A percentile compares a stretch with the other conserved stretches of the same genome.
Conservation (phyloP, 192 early-diverging fungal species). For the Jimgerdemannia flammicorona region DNA sequence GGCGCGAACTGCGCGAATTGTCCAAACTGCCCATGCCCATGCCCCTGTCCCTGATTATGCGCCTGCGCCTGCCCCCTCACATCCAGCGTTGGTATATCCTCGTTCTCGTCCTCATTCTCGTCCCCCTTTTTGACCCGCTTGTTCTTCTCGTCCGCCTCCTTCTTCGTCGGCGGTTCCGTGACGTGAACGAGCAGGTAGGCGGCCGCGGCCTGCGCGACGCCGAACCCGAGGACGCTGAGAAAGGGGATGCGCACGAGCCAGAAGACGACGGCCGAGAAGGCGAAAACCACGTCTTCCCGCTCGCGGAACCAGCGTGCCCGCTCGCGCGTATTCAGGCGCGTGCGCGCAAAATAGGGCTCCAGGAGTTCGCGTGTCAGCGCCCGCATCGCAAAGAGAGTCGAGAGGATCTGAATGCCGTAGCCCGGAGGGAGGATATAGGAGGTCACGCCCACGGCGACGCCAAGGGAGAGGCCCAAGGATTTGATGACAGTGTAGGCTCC, state of each 20-base stretch:
- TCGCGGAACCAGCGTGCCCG: slow-evolving; percentile 54
- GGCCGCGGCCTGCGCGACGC: slow-evolving; percentile 47
- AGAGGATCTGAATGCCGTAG: slow-evolving; percentile 31
- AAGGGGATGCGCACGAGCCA: slow-evolving; percentile 46
- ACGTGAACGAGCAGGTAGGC: slow-evolving; percentile 27
- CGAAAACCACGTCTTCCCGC: slow-evolving; percentile 52
- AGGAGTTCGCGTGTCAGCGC: slow-evolving; percentile 53
- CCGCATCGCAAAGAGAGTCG: slow-evolving; percentile 48
- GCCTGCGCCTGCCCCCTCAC: not conserved
- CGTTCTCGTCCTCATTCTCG: not conserved
- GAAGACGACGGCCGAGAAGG: slow-evolving; percentile 54
- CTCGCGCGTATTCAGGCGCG: slow-evolving; percentile 39
- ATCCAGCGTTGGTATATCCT: not conserved
- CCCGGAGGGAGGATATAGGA: slow-evolving; percentile 40
- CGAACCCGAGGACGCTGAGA: slow-evolving; percentile 50
- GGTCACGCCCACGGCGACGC: slow-evolving; percentile 31
- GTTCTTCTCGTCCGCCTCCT: not conserved
- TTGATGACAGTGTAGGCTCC: slow-evolving; percentile 42
- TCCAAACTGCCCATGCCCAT: not conserved
- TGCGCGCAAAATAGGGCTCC: slow-evolving; percentile 59
- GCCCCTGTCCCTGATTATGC: not conserved
- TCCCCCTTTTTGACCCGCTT: not conserved
- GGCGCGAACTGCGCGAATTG: too few relatives aligned
- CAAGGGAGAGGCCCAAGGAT: slow-evolving; percentile 35
- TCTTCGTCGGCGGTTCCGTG: slow-evolving; percentile 16